Base-by-base conservation (phyloP, 169 alveolate genomes). In the Plasmodium falciparum region DNA sequence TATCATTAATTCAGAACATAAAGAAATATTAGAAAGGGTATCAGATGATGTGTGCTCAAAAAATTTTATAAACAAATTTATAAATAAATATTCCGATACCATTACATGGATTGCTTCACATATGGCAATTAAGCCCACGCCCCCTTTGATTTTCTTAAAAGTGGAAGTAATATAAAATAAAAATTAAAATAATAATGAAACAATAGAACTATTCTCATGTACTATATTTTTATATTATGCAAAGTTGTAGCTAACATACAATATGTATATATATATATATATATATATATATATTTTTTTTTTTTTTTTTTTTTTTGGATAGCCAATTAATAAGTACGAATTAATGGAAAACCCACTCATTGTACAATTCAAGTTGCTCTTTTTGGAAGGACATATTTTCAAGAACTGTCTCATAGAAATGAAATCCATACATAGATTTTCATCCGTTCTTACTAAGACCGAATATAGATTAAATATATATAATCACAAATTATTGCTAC, bases 31-130 rank as follows among this genome's bases (percentile, higher is more conserved):
- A 43, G 80, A 80, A 59, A 80, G 33, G 63, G 90, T 67, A 26
- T 80, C 90, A 11, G 56, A 67, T 47, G 90, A 80, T 33, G 20
- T 66, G n/a, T 80, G 90, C 43, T 66, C 90, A 8, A 80, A 67
- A 67, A 80, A 80, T 43, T 67, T 80, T 43, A 56, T 80, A 39
- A 49, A 15, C 3, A 80, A 54, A 52, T 69, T 80, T 52, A 49
- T 80, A 47, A 20, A 80, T 15, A 56, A 66, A 54, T 71, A 54
- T 58, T 20, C 50, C 1, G 90, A 80, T 43, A 61, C 3, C 13
- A 17, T 62, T 11, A 56, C 39, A n/a, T 80, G 90, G 90, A 45
- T 45, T 29, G 59, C 67, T 3, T 80, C 90, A 11, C 90, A 80
- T 17, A 70, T 69, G 3, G 83, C 58, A 7, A 15, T 50, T 13